Percentiles rank a stretch among this genome's conserved stretches.
Conservation (phyloP, 805 yeast species). For the Schwanniomyces polymorphus region DNA sequence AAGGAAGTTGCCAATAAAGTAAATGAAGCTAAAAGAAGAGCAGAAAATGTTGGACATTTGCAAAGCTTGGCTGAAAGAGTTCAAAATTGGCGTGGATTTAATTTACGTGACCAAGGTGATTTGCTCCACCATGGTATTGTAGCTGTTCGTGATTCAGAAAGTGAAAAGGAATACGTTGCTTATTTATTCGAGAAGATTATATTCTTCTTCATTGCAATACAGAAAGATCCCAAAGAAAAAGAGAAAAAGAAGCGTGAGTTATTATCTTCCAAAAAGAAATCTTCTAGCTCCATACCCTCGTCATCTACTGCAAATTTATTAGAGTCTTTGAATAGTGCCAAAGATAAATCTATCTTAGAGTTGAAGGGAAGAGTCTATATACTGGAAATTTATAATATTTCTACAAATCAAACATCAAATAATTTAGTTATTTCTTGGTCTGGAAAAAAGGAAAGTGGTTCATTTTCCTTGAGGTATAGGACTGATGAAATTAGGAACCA, state of each 20-base stretch:
- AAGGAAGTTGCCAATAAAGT: conserved; percentile 84
- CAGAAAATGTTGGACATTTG: conserved; percentile 77
- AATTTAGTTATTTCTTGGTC: conserved; percentile 72
- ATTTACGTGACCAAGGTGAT: conserved; percentile 78
- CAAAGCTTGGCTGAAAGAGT: conserved; percentile 73
- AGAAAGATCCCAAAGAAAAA: conserved; percentile 18
- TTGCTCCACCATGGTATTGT: conserved; percentile 73
- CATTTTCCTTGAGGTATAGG: conserved; percentile 76
- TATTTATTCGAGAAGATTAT: conserved; percentile 76
- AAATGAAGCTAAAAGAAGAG: conserved; percentile 90
- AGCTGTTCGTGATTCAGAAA: conserved; percentile 64
- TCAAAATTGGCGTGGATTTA: conserved; percentile 90
- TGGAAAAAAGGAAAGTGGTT: conserved; percentile 85
- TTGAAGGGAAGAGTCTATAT: conserved; percentile 82
- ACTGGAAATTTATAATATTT: conserved; percentile 53
- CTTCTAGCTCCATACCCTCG: conserved; percentile 44
- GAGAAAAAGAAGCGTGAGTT: conserved; percentile 38
- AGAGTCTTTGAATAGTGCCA: conserved; percentile 32
- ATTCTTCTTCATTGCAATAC: conserved; percentile 44
- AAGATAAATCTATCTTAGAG: conserved; percentile 41
- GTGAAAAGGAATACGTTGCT: conserved; percentile 85
- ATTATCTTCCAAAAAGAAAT: conserved; percentile 49
- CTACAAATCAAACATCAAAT: conserved; percentile 46
- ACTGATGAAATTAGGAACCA: conserved; percentile 81
- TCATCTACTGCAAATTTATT: conserved; percentile 35